A percentile compares a stretch with the other conserved stretches of the same genome.
Conservation (phyloP, 768 basidiomycete species). For the Podaxis sp. region DNA sequence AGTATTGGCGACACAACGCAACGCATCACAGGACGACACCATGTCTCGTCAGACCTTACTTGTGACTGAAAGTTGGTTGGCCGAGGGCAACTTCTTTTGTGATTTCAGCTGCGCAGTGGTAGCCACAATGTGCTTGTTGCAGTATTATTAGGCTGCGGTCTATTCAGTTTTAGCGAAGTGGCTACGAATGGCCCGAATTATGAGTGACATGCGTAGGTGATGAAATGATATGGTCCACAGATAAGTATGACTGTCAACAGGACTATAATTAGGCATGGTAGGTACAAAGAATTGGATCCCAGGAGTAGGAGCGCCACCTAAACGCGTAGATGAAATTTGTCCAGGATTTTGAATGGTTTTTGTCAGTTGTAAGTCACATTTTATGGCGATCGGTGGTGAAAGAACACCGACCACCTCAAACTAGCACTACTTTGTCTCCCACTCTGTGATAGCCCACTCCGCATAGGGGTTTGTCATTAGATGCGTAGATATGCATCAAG, state of each 20-base stretch:
- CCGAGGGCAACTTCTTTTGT: no score
- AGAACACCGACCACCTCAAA: constrained; percentile 67
- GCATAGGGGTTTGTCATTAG: background rate
- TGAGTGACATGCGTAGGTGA: background rate
- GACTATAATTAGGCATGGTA: constrained; percentile 4
- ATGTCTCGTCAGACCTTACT: background rate
- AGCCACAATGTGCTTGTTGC: background rate
- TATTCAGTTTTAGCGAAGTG: background rate
- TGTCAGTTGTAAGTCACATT: constrained; percentile 4
- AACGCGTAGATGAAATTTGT: background rate
- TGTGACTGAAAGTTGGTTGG: background rate
- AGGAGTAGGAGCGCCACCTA: background rate
- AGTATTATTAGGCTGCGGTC: background rate
- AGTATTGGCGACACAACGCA: background rate
- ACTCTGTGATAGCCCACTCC: constrained; percentile 13
- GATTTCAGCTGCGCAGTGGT: background rate
- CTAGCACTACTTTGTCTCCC: constrained; percentile 45
- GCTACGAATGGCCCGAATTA: background rate
- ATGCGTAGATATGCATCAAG: background rate
- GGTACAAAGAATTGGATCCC: background rate
- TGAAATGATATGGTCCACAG: background rate
- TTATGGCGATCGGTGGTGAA: constrained; percentile 63
- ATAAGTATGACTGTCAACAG: no score
- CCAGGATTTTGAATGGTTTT: background rate
- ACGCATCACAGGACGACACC: background rate